A percentile compares a stretch with the other conserved stretches of the same genome.
These are phyloP conservation scores for Fennellomyces sp. DNA, from an alignment of 371 early-diverging fungal genomes.

Conservation along the genomic window DNA sequence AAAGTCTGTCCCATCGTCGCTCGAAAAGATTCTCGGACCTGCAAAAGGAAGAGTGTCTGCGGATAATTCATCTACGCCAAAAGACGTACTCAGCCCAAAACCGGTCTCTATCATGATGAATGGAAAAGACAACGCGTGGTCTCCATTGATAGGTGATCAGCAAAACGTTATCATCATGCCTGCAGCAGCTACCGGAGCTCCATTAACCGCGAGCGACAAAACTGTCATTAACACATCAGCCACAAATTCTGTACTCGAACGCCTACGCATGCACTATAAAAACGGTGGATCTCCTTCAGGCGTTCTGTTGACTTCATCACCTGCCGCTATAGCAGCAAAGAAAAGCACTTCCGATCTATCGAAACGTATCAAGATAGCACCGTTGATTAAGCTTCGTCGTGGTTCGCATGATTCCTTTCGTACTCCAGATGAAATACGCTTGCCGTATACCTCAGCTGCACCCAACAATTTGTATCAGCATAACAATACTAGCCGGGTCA, in stretches of 20 bases:
- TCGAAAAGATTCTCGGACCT: no score
- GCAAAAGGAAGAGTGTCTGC: not conserved
- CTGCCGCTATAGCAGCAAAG: not conserved
- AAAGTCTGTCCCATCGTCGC: not conserved
- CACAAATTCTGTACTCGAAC: not conserved
- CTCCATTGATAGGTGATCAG: not conserved
- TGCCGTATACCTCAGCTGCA: not conserved
- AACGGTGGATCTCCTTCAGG: conserved; percentile 2
- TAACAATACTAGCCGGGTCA: not conserved
- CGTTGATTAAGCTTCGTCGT: conserved; percentile 8
- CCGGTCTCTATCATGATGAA: not conserved
- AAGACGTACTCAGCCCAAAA: not conserved
- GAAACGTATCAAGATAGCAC: conserved; percentile 11
- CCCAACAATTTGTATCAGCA: not conserved
- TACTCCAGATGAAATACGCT: conserved; percentile 13
- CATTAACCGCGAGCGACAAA: not conserved
- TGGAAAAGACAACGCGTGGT: not conserved
- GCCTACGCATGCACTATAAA: not conserved
- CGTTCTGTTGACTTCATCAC: not conserved
- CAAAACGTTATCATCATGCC: not conserved
- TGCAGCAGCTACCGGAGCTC: not conserved
- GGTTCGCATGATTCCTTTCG: conserved; percentile 14
- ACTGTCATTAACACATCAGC: not conserved
- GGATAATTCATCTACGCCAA: no score
- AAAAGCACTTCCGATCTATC: no score